These are phyloP conservation scores for Diaporthe destruens DNA, from an alignment of 2,329 filamentous ascomycete genomes.

Conservation along the genomic window DNA sequence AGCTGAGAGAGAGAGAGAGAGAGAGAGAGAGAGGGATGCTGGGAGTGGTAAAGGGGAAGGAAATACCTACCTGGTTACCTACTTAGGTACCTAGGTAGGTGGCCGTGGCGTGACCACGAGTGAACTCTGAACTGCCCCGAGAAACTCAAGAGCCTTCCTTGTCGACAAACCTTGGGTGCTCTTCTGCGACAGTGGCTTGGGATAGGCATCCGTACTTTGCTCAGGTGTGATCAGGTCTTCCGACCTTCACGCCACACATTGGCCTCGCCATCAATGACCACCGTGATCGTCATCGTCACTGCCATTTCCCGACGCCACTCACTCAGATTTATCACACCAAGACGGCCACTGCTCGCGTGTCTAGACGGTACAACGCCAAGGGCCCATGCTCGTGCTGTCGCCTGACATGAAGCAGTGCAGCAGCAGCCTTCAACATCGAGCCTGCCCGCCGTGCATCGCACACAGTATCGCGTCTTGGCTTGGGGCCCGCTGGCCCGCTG, in stretches of 20 bases:
- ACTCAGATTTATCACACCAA: conserved; percentile 5
- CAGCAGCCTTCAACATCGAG: too few species aligned
- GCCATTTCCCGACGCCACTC: conserved; percentile 2
- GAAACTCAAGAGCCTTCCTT: neutral
- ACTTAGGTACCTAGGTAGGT: too few species aligned
- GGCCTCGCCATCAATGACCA: neutral
- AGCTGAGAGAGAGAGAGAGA: neutral
- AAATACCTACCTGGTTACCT: too few species aligned
- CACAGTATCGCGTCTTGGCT: neutral
- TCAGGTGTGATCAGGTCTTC: neutral
- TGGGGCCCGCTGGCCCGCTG: neutral
- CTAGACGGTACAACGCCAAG: neutral
- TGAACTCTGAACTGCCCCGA: neutral
- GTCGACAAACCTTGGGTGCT: neutral
- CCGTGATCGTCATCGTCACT: neutral
- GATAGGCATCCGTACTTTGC: too few species aligned
- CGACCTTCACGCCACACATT: conserved; percentile 24
- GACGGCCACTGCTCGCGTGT: conserved; percentile 17
- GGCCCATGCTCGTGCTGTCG: too few species aligned
- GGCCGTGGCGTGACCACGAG: neutral
- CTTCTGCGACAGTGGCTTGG: neutral
- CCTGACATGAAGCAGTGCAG: too few species aligned
- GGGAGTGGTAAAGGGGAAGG: too few species aligned
- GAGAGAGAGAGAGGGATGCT: neutral
- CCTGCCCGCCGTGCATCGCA: neutral